Evolutionary conservation across 2,329 filamentous ascomycete genomes (phyloP).

Genomic region (Arachnopeziza araneosa): DNA sequence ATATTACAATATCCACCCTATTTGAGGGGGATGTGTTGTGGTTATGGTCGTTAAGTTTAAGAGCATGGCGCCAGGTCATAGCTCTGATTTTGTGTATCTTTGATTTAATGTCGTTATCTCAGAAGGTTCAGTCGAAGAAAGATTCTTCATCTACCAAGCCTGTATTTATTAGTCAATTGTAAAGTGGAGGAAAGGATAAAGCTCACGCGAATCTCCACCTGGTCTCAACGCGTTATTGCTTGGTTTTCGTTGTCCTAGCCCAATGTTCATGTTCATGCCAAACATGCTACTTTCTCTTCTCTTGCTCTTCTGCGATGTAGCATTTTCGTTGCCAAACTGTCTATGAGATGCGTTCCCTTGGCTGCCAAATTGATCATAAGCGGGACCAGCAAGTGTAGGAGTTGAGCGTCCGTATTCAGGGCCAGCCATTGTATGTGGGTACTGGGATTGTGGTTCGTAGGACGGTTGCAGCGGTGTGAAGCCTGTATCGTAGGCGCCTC

Average conservation of each 20-base stretch:
- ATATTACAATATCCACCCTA: background rate
- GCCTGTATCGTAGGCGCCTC: conserved; percentile 41
- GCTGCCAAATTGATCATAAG: conserved; percentile 37
- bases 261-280: conserved; percentile 36
- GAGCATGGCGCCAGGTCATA: background rate
- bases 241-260: conserved; percentile 33
- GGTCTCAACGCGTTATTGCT: conserved; percentile 8
- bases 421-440: conserved; percentile 25
- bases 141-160: background rate
- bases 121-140: background rate
- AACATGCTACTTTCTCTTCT: conserved; percentile 58
- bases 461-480: conserved; percentile 46
- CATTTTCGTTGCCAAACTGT: conserved; percentile 27
- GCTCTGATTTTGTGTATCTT: background rate
- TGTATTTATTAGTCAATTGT: background rate
- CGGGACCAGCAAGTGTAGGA: conserved; percentile 24
- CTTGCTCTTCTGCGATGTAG: conserved; percentile 37
- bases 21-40: background rate
- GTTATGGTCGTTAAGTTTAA: background rate
- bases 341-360: conserved; percentile 26
- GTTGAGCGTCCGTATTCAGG: conserved; percentile 27
- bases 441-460: conserved; percentile 34
- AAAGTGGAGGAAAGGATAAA: background rate
- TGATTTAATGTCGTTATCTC: background rate
- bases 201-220: background rate